Conservation (phyloP, 208 protist genomes). For the Giardia muris region DNA sequence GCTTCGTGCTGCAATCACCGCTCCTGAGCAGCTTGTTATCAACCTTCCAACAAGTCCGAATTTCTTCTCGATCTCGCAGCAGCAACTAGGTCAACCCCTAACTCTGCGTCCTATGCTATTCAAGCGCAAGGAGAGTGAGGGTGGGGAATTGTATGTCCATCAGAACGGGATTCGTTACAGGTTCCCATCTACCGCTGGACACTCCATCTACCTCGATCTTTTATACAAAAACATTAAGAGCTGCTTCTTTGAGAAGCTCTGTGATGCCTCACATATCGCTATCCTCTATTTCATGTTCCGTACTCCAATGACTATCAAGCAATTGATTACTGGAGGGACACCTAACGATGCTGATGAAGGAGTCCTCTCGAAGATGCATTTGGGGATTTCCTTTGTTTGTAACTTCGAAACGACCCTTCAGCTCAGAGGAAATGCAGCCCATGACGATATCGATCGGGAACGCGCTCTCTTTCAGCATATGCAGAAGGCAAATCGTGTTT, state of each 20-base stretch:
- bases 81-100: neutral
- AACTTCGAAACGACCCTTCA: neutral
- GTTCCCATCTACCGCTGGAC: neutral
- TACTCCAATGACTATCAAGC: neutral
- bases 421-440: neutral
- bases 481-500: neutral
- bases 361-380: neutral
- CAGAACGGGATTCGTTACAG: neutral
- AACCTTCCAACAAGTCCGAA: neutral
- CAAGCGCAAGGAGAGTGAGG: neutral
- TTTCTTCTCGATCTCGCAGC: neutral
- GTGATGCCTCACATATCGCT: neutral
- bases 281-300: slow-evolving; percentile 7
- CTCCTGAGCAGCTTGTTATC: neutral
- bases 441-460: neutral
- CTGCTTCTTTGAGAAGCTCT: neutral
- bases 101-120: neutral
- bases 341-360: neutral
- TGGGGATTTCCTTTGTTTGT: neutral
- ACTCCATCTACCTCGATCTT: neutral
- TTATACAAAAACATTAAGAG: slow-evolving; percentile 1
- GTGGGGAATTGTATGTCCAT: neutral
- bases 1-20: neutral
- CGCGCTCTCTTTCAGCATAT: neutral
- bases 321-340: neutral